Conservation (phyloP, 495 filamentous ascomycete genomes). For the Lasiosphaeriaceae sp. region DNA sequence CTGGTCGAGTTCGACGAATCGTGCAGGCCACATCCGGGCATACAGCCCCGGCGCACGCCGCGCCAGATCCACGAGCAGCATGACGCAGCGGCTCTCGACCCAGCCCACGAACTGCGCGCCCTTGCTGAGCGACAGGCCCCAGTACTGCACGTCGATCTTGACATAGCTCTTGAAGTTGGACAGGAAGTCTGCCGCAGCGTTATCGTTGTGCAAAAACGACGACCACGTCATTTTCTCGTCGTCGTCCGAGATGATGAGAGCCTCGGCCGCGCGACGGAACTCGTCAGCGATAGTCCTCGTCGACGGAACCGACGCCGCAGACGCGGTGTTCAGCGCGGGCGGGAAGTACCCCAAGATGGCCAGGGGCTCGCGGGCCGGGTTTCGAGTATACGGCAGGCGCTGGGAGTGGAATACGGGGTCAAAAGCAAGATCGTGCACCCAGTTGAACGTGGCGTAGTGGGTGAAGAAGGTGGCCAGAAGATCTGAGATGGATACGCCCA, state of each 20-base stretch:
- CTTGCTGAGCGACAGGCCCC: slow-evolving; percentile 45
- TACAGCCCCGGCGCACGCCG: slow-evolving; percentile 41
- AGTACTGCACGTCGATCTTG: slow-evolving; percentile 53
- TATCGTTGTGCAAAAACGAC: not conserved
- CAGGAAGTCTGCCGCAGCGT: slow-evolving; percentile 39
- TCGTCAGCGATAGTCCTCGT: slow-evolving; percentile 46
- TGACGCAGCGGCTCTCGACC: slow-evolving; percentile 50
- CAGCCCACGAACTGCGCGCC: slow-evolving; percentile 48
- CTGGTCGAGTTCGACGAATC: slow-evolving; percentile 37
- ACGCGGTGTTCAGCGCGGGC: slow-evolving; percentile 51
- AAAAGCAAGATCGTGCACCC: slow-evolving; percentile 42
- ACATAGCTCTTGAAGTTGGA: slow-evolving; percentile 42
- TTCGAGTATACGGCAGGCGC: slow-evolving; percentile 42
- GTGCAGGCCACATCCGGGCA: slow-evolving; percentile 54
- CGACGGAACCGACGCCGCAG: slow-evolving; percentile 43
- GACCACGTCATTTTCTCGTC: not conserved
- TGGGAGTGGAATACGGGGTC: slow-evolving; percentile 48
- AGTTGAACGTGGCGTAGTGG: slow-evolving; percentile 56
- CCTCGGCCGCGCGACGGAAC: slow-evolving; percentile 39
- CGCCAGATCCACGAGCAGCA: slow-evolving; percentile 50
- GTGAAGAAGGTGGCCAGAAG: slow-evolving; percentile 51
- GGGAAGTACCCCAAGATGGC: slow-evolving; percentile 51
- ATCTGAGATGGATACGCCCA: slow-evolving; percentile 22
- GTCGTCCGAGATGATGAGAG: slow-evolving; percentile 30
- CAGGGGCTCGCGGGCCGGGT: slow-evolving; percentile 47